Evolutionary conservation across 1,139 yeast species (phyloP).

Genomic region (Taphrina betulina): DNA sequence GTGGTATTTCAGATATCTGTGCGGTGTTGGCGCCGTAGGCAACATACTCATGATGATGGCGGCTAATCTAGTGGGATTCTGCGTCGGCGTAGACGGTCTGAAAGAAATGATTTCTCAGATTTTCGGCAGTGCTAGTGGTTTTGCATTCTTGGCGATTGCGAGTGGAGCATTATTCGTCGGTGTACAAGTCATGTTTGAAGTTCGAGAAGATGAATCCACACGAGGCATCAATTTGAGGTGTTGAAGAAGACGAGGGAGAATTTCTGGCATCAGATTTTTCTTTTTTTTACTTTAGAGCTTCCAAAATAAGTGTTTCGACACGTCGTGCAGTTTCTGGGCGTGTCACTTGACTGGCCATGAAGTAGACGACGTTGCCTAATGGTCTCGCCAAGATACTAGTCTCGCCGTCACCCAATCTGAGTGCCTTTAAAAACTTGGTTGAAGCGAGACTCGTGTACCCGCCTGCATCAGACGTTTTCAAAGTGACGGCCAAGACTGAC

Average conservation of each 20-base stretch:
- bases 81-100: constrained; percentile 87
- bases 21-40: constrained; percentile 81
- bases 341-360: constrained; percentile 31
- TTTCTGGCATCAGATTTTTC: too few species aligned
- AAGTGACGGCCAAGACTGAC: constrained; percentile 40
- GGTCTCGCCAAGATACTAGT: constrained; percentile 32
- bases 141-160: constrained; percentile 63
- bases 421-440: not conserved
- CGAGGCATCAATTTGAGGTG: constrained; percentile 32
- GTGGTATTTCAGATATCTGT: constrained; percentile 71
- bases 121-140: constrained; percentile 66
- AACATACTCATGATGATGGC: constrained; percentile 99
- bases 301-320: too few species aligned
- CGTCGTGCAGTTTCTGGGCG: constrained; percentile 4
- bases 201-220: constrained; percentile 66
- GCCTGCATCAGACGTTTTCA: constrained; percentile 35
- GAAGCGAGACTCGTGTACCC: constrained; percentile 24
- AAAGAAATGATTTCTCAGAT: constrained; percentile 62
- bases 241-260: too few species aligned
- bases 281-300: too few species aligned
- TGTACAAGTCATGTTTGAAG: constrained; percentile 90
- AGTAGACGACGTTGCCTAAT: constrained; percentile 32
- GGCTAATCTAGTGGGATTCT: constrained; percentile 92
- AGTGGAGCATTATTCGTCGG: constrained; percentile 74
- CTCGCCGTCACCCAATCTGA: constrained; percentile 6